These are phyloP conservation scores for Gossypium anomalum DNA, from an alignment of 345 rosid genomes.

Conservation along the genomic window DNA sequence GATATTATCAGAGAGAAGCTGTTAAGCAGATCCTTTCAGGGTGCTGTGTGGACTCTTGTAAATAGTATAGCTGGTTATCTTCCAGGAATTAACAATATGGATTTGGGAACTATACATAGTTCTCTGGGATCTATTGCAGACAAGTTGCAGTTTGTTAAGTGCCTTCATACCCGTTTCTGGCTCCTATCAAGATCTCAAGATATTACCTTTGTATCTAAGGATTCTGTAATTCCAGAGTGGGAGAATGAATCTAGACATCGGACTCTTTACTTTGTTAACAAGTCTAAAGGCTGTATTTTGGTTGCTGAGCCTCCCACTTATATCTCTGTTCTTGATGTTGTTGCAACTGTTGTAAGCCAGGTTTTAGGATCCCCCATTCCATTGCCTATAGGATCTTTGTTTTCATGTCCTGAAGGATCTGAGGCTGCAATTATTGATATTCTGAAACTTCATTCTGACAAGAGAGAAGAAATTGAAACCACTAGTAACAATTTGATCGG, in stretches of 20 bases:
- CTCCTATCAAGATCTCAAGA: conserved; percentile 62
- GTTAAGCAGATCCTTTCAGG: conserved; percentile 56
- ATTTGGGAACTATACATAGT: conserved; percentile 40
- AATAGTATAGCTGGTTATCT: conserved; percentile 30
- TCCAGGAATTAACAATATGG: conserved; percentile 30
- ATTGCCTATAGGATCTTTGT: conserved; percentile 67
- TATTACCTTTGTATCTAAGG: conserved; percentile 51
- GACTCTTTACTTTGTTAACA: conserved; percentile 59
- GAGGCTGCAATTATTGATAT: conserved; percentile 52
- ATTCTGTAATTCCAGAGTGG: conserved; percentile 62
- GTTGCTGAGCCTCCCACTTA: conserved; percentile 81
- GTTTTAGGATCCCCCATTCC: conserved; percentile 67
- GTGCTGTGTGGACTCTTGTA: conserved; percentile 58
- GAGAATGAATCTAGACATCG: conserved; percentile 51
- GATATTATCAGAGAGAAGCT: conserved; percentile 10
- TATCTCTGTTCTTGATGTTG: conserved; percentile 64
- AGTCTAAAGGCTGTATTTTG: conserved; percentile 48
- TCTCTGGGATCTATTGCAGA: conserved; percentile 54
- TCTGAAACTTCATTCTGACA: conserved; percentile 58
- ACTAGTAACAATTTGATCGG: conserved; percentile 49
- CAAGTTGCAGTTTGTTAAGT: conserved; percentile 69
- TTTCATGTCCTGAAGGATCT: conserved; percentile 73
- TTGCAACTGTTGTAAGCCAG: conserved; percentile 75
- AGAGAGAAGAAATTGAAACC: conserved; percentile 44
- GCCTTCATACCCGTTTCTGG: conserved; percentile 63